phyloP scores from a whole-genome alignment of 2,329 filamentous ascomycete species.

The Calonectria multiphialidica region DNA sequence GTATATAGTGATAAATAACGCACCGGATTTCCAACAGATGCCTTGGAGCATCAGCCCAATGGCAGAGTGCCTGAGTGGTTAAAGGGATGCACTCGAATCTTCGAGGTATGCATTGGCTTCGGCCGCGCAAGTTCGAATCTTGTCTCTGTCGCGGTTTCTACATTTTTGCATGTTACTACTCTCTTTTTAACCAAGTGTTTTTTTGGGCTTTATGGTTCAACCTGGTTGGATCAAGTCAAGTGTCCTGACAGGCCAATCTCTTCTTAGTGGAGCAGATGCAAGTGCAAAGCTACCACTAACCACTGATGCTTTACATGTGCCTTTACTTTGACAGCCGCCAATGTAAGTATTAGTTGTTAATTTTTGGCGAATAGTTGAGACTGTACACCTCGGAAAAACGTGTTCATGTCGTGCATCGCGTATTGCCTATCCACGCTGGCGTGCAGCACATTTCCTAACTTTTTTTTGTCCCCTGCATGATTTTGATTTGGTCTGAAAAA shows the following conservation, averaged over 20 bases:
- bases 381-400: neutral
- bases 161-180: neutral
- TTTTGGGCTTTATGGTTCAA: neutral
- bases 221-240: no score
- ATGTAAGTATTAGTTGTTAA: neutral
- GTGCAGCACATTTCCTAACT: neutral
- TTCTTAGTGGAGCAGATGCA: neutral
- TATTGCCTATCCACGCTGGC: neutral
- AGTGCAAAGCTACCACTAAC: neutral
- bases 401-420: neutral
- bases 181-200: neutral
- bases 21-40: neutral
- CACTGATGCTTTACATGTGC: neutral
- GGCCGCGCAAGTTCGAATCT: slow-evolving; percentile 37
- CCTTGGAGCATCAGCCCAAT: neutral
- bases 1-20: neutral
- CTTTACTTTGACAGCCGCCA: neutral
- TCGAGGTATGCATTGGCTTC: slow-evolving; percentile 27
- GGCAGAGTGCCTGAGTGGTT: slow-evolving; percentile 36
- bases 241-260: neutral
- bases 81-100: slow-evolving; percentile 31
- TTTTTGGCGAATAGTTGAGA: neutral
- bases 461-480: neutral
- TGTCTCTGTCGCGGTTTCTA: slow-evolving; percentile 28
- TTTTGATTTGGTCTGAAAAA: neutral